These are phyloP conservation scores for Candida mesenterica DNA, from an alignment of 1,139 yeast genomes.

Conservation along the genomic window DNA sequence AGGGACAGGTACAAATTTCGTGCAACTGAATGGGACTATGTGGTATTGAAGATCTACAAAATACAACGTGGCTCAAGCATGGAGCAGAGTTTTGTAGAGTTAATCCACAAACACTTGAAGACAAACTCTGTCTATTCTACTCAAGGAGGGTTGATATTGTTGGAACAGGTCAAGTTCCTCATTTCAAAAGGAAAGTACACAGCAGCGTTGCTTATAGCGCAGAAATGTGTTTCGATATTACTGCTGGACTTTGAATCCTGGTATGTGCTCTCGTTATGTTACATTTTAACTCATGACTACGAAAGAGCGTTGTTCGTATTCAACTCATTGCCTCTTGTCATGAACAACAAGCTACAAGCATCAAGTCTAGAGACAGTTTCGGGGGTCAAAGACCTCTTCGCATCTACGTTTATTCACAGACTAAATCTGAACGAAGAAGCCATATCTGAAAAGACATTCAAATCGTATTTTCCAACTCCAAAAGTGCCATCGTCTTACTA, in stretches of 20 bases:
- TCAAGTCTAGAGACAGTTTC: constrained; percentile 22
- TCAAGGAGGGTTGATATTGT: constrained; percentile 36
- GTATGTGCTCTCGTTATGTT: constrained; percentile 36
- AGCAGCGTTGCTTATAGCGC: constrained; percentile 32
- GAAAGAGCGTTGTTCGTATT: constrained; percentile 33
- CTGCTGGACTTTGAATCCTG: constrained; percentile 47
- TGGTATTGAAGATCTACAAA: constrained; percentile 29
- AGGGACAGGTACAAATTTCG: constrained; percentile 11
- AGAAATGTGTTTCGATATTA: constrained; percentile 30
- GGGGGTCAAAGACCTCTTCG: constrained; percentile 33
- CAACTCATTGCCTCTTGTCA: constrained; percentile 35
- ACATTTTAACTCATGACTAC: constrained; percentile 30
- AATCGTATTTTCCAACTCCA: constrained; percentile 34
- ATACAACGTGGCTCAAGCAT: constrained; percentile 26
- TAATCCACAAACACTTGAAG: constrained; percentile 25
- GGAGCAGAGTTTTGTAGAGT: constrained; percentile 25
- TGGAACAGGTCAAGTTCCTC: constrained; percentile 41
- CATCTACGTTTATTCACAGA: constrained; percentile 26
- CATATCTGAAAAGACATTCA: constrained; percentile 32
- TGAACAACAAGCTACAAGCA: constrained; percentile 12
- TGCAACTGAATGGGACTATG: constrained; percentile 29
- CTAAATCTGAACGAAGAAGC: constrained; percentile 23
- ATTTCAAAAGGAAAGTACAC: constrained; percentile 28
- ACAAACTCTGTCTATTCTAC: constrained; percentile 22
- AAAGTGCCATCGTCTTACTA: constrained; percentile 10